phyloP scores from a whole-genome alignment of 176 grass and related monocot species.

The Raddia distichophylla region DNA sequence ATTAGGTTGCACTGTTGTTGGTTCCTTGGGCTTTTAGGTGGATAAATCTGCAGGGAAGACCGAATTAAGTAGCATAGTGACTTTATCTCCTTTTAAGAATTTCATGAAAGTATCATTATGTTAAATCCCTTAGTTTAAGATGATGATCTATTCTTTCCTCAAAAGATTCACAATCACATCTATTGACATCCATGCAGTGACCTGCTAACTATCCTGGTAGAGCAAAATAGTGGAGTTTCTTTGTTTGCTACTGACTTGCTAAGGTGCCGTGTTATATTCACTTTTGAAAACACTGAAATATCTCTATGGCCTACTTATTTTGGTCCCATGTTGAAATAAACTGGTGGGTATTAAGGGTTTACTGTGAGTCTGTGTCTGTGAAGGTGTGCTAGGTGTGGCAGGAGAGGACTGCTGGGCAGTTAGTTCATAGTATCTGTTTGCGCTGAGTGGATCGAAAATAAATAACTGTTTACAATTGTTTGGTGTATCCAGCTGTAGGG shows the following conservation, averaged over 20 bases:
- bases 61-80: neutral
- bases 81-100: neutral
- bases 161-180: neutral
- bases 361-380: neutral
- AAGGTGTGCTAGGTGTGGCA: neutral
- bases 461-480: neutral
- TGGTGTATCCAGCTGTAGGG: neutral
- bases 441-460: neutral
- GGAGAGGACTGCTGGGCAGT: neutral
- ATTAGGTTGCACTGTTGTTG: too few relatives aligned
- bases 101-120: neutral
- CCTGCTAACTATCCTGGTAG: neutral
- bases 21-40: too few relatives aligned
- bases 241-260: neutral
- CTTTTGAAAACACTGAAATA: neutral
- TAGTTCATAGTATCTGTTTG: neutral
- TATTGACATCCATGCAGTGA: neutral
- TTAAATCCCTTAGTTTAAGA: neutral
- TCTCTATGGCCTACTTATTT: neutral
- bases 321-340: neutral
- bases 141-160: neutral
- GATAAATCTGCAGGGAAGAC: neutral
- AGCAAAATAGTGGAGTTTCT: neutral
- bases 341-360: slow-evolving; percentile 5
- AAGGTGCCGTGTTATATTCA: neutral